phyloP scores from a whole-genome alignment of 2,329 filamentous ascomycete genomes.

The Thermomyces lanuginosus region DNA sequence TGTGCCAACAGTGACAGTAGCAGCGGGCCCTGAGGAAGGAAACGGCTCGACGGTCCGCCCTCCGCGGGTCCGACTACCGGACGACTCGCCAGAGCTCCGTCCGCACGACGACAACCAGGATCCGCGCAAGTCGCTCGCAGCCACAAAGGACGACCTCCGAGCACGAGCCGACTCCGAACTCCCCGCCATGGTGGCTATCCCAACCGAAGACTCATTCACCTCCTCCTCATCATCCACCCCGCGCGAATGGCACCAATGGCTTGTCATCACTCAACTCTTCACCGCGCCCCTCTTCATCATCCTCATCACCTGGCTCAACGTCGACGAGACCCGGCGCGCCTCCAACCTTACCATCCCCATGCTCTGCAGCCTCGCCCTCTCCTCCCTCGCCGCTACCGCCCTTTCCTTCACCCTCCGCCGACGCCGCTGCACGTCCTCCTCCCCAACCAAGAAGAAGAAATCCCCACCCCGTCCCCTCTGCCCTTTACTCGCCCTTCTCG shows the following conservation, averaged over 20 bases:
- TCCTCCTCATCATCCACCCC: constrained; percentile 12
- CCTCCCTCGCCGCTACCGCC: constrained; percentile 47
- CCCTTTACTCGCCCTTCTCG: constrained; percentile 66
- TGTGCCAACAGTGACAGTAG: too few relatives aligned
- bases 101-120: constrained; percentile 9
- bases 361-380: constrained; percentile 51
- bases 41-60: constrained; percentile 8
- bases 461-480: constrained; percentile 58
- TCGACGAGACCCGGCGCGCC: constrained; percentile 40
- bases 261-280: constrained; percentile 70
- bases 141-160: constrained; percentile 4
- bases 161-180: constrained; percentile 26
- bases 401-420: constrained; percentile 49
- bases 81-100: constrained; percentile 20
- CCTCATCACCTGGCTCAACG: constrained; percentile 46
- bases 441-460: too few relatives aligned
- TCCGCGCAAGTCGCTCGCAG: not conserved
- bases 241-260: constrained; percentile 76
- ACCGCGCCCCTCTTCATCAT: constrained; percentile 73
- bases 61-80: constrained; percentile 18
- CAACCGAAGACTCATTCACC: constrained; percentile 9
- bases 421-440: constrained; percentile 32
- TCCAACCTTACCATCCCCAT: constrained; percentile 40
- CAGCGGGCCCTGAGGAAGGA: too few relatives aligned
- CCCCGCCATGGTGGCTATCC: constrained; percentile 15